These are phyloP conservation scores for Penicillium verrucosum DNA, from an alignment of 2,329 filamentous ascomycete genomes.

Conservation along the genomic window DNA sequence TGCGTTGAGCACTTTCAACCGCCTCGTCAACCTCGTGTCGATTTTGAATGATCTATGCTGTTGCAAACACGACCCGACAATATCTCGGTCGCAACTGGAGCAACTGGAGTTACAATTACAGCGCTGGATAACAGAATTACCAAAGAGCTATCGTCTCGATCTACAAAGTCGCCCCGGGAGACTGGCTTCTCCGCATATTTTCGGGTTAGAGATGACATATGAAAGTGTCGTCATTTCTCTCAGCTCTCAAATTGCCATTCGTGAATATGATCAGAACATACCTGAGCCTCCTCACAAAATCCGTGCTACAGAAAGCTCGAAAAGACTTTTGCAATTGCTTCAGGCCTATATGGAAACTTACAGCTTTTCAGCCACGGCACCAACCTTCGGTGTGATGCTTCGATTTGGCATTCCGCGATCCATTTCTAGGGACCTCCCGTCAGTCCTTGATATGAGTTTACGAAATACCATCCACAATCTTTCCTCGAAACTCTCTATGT, in stretches of 20 bases:
- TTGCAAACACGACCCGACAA: conserved; percentile 22
- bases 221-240: conserved; percentile 28
- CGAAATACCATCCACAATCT: conserved; percentile 28
- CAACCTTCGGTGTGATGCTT: conserved; percentile 43
- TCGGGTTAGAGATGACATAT: conserved; percentile 36
- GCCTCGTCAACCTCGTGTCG: conserved; percentile 42
- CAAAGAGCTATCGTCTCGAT: conserved; percentile 31
- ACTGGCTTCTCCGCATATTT: conserved; percentile 32
- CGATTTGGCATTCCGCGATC: conserved; percentile 30
- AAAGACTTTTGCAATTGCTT: conserved; percentile 35
- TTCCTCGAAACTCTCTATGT: conserved; percentile 28
- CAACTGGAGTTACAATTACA: conserved; percentile 32
- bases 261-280: conserved; percentile 23
- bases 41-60: conserved; percentile 35
- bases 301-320: conserved; percentile 35
- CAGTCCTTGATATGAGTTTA: conserved; percentile 27
- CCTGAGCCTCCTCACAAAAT: conserved; percentile 21
- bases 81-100: conserved; percentile 28
- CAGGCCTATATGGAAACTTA: conserved; percentile 41
- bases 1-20: conserved; percentile 54
- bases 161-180: conserved; percentile 24
- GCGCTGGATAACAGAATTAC: conserved; percentile 32
- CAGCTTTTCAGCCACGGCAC: conserved; percentile 39
- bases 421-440: conserved; percentile 6
- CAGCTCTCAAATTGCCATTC: conserved; percentile 26